Conservation (phyloP, 208 protist species). For the Acanthamoeba divionensis region DNA sequence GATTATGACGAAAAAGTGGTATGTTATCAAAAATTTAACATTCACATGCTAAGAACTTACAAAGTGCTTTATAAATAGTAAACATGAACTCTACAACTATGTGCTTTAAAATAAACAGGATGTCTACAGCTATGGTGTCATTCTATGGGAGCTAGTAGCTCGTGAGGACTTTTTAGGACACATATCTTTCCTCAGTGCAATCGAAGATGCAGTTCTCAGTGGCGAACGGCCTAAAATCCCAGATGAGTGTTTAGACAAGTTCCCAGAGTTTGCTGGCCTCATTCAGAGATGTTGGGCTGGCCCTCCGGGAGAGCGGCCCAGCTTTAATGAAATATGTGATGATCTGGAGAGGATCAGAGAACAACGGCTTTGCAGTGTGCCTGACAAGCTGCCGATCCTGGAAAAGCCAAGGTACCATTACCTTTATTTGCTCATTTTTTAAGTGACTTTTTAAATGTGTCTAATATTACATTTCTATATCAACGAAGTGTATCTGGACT, state of each 20-base stretch:
- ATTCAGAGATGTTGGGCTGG: constrained; percentile 48
- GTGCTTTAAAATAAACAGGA: too few relatives aligned
- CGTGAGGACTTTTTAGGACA: constrained; percentile 48
- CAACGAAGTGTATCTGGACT: background rate
- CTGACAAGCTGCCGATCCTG: background rate
- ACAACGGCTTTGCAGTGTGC: background rate
- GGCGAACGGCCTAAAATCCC: constrained; percentile 45
- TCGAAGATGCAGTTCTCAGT: constrained; percentile 41
- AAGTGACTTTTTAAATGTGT: background rate
- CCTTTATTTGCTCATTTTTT: background rate
- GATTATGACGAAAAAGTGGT: constrained; percentile 53
- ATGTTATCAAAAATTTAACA: too few relatives aligned
- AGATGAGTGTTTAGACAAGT: background rate
- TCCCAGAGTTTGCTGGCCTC: constrained; percentile 22
- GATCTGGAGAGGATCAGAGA: background rate
- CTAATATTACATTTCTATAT: background rate
- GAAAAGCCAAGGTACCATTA: constrained; percentile 3
- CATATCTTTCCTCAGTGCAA: constrained; percentile 51
- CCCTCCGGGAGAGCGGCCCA: background rate
- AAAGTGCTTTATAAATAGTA: too few relatives aligned
- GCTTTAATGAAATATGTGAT: background rate
- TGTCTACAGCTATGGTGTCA: constrained; percentile 43
- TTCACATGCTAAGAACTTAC: too few relatives aligned
- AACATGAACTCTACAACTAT: too few relatives aligned
- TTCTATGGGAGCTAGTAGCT: constrained; percentile 38